Base-by-base conservation (phyloP, 306 rosid species). In the apple (Malus domestica) region DNA sequence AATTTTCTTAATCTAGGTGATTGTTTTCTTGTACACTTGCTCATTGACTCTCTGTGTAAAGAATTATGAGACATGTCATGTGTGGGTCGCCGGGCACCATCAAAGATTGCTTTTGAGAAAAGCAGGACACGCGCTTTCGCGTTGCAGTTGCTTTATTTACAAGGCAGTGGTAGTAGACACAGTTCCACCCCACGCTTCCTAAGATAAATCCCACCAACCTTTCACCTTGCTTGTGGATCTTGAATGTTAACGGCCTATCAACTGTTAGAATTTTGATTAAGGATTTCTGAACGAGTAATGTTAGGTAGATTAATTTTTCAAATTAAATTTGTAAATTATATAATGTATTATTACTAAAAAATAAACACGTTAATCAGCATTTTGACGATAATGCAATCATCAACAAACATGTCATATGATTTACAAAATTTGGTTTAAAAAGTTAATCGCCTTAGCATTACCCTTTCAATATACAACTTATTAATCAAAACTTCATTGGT, bases 11-110 rank as follows among this genome's bases (percentile, higher is more conserved):
- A n/a, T 57, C 22, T 8, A n/a, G 27, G 62, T 3, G 22, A 20
- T 66, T 2, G 27, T 49, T 20, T 18, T 70, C 27, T 10, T 45
- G 52, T n/a, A 4, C 40, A 12, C 76, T 32, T 10, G 70, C 27
- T 66, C 70, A 66, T 20, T 73, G 16, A 51, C 27, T 68, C 59
- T 20, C 22, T 29, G 58, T 40, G 72, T 22, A 52, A 14, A 40
- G 27, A 18, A 18, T 51, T 9, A 49, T 29, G 68, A 22, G 35
- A 23, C 2, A 20, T 14, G 33, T 59, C 25, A 23, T 27, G 33
- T 10, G 77, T 46, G 45, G 81, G 71, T 32, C 30, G 72, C n/a
- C n/a, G 68, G 74, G 42, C 84, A 58, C 54, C 70, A 71, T 70
- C 57, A 70, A 63, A 42, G 22, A 0, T n/a, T 13, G 42, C 71